Evolutionary conservation across 176 grass and related monocot genomes (phyloP).

Genomic region (Phoenix dactylifera): DNA sequence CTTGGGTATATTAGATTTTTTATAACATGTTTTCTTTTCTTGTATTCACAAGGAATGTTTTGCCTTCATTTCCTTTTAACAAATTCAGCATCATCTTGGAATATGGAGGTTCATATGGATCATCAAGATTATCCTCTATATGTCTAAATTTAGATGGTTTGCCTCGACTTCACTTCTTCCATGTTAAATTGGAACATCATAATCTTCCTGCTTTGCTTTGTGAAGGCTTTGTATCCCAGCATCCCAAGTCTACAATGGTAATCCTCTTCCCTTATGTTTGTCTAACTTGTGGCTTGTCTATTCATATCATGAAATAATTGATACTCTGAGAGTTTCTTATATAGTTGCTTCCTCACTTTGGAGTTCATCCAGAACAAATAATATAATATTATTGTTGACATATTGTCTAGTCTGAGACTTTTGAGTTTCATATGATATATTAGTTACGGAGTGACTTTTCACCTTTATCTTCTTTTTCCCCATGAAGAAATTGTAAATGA

Average conservation of each 20-base stretch:
- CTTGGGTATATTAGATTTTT: conserved; percentile 11
- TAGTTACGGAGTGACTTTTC: no score
- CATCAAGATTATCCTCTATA: conserved; percentile 49
- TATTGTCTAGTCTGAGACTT: no score
- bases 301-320: neutral
- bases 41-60: conserved; percentile 45
- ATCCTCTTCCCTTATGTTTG: neutral
- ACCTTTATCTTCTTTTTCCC: no score
- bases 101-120: conserved; percentile 59
- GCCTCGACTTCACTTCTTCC: conserved; percentile 63
- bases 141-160: conserved; percentile 46
- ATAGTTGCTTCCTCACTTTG: no score
- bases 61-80: conserved; percentile 50
- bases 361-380: no score
- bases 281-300: neutral
- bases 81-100: conserved; percentile 59
- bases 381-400: no score
- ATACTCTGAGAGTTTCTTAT: no score
- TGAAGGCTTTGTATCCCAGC: conserved; percentile 32
- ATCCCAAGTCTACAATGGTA: conserved; percentile 40
- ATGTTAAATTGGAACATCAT: conserved; percentile 40
- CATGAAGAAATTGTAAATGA: no score
- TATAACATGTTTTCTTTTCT: conserved; percentile 5
- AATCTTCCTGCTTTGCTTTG: conserved; percentile 29
- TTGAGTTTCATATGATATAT: no score